These are phyloP conservation scores for Camellia granthamiana DNA, from an alignment of 148 eudicot species.

Conservation along the genomic window DNA sequence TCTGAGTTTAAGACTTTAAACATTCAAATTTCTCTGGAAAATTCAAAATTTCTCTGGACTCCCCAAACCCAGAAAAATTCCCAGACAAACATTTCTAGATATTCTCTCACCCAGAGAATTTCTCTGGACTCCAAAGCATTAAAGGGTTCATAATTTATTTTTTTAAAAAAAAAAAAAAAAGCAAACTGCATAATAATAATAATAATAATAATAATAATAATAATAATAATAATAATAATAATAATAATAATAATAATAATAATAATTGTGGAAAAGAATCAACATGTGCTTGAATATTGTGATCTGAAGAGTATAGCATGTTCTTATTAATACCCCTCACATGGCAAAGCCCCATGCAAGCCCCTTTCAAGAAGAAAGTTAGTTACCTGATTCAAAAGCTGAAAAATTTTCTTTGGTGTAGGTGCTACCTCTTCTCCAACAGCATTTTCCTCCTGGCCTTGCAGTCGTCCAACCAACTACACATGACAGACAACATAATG, in stretches of 20 bases:
- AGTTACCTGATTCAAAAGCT: slow-evolving; percentile 71
- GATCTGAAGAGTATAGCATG: background rate
- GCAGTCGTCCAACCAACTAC: slow-evolving; percentile 74
- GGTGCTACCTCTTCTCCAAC: slow-evolving; percentile 55
- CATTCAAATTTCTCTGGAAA: no score
- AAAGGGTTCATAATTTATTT: background rate
- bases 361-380: background rate
- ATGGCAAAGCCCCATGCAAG: background rate
- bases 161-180: background rate
- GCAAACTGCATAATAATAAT: background rate
- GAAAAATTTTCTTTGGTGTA: slow-evolving; percentile 75
- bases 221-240: no score
- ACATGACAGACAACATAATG: slow-evolving; percentile 16
- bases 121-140: no score
- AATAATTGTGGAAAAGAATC: background rate
- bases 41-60: no score
- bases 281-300: background rate
- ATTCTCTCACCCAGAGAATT: no score
- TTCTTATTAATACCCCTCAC: background rate
- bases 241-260: no score
- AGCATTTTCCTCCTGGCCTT: slow-evolving; percentile 44
- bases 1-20: no score
- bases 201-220: background rate
- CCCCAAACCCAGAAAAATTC: no score
- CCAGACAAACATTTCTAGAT: no score